Evolutionary conservation across 2,329 filamentous ascomycete species (phyloP).

Genomic region (Trichoderma arundinaceum): DNA sequence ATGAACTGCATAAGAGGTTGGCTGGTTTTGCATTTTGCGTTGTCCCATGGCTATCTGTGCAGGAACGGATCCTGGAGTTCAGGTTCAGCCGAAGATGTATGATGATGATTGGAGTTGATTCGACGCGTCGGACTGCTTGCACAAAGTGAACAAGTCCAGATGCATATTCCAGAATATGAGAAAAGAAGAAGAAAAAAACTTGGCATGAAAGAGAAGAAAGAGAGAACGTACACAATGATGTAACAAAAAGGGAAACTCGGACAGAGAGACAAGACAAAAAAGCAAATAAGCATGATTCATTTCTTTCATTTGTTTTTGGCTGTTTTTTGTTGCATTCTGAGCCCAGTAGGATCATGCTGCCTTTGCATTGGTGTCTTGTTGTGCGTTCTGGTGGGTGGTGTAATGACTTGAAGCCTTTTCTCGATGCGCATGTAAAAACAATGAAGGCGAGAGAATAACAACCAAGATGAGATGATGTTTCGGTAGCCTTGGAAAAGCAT

Average conservation of each 20-base stretch:
- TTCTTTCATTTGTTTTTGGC: background rate
- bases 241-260: constrained; percentile 14
- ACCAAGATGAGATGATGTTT: background rate
- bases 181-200: constrained; percentile 1
- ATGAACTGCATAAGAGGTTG: constrained; percentile 48
- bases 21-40: constrained; percentile 42
- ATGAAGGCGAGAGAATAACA: constrained; percentile 1
- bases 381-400: background rate
- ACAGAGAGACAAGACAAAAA: constrained; percentile 15
- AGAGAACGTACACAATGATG: constrained; percentile 14
- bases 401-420: background rate
- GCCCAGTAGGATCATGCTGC: constrained; percentile 16
- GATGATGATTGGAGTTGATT: constrained; percentile 31
- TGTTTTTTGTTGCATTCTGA: background rate
- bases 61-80: constrained; percentile 35
- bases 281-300: constrained; percentile 19
- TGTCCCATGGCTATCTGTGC: constrained; percentile 34
- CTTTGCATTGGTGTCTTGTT: constrained; percentile 9
- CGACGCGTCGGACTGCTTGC: constrained; percentile 21
- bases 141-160: constrained; percentile 11
- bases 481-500: constrained; percentile 2
- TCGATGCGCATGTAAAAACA: background rate
- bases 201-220: constrained; percentile 19
- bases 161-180: constrained; percentile 18
- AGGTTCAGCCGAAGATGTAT: constrained; percentile 31